Base-by-base conservation (phyloP, 495 filamentous ascomycete genomes). In the Hypoxylon rickii region DNA sequence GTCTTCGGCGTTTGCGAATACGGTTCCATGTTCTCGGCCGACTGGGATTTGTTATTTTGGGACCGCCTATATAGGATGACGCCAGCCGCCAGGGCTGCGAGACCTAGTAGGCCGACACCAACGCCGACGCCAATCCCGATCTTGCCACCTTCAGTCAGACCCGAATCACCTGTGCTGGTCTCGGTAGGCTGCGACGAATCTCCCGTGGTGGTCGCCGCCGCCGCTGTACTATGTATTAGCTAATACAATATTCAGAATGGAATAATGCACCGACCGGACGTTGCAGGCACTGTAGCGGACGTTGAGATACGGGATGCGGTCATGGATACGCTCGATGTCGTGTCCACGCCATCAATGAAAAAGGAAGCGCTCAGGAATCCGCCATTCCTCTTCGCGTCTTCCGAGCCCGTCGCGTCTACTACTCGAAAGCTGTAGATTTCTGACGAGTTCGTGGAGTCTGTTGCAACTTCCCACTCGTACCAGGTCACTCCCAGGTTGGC, bases 341-440 rank as follows among this genome's bases (percentile, higher is more conserved):
- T 40, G 5, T 24, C 29, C 33, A 62, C 29, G 7, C 55, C 58
- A 7, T 42, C 44, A 10, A 66, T 66, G 15, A 17, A 55, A 41
- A 66, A 65, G 24, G 63, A 34, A 1, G 58, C 58, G 26, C 58
- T 63, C 21, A 59, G 37, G 34, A 66, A 66, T 18, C 63, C 63
- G 10, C 63, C 63, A 10, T 33, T 21, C 18, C 26, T 11, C 26
- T 63, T 46, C 7, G 62, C 36, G 2, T 55, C 53, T 8, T n/a
- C 12, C 7, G 63, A 58, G 2, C 63, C 63, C 8, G 29, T 34
- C 24, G 53, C 58, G 19, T 65, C 33, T 15, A 65, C 58, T 11
- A 44, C 52, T 10, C 58, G 50, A 17, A 66, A 66, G n/a, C 47
- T 36, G 46, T 66, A 66, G 55, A 63, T 52, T 19, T 63, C 53